Evolutionary conservation across 139 green algal genomes (phyloP).

Genomic region (Tetratostichococcus sp.): DNA sequence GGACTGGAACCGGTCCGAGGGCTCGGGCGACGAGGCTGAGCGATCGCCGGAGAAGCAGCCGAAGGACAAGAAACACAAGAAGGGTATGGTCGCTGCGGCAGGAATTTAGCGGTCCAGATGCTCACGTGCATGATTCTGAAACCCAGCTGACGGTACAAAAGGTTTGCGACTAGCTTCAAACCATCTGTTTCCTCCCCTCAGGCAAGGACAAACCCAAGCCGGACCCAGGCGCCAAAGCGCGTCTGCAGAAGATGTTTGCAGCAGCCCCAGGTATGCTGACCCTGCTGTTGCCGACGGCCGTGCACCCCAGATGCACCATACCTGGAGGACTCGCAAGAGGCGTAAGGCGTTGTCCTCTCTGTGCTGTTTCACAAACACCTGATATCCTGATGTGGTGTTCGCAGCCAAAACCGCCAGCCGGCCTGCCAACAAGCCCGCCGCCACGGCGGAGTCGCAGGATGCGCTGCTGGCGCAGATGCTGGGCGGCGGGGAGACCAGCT

Average conservation of each 20-base stretch:
- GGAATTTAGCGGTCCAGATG: too few species aligned
- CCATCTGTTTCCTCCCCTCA: too few species aligned
- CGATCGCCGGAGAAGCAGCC: conserved; percentile 19
- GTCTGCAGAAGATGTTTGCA: conserved; percentile 58
- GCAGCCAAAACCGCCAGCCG: background rate
- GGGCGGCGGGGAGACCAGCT: conserved; percentile 9
- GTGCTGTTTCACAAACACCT: too few species aligned
- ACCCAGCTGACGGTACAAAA: too few species aligned
- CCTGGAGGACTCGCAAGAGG: too few species aligned
- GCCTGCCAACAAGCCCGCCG: conserved; percentile 8
- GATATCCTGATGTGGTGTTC: background rate
- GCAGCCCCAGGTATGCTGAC: conserved; percentile 19
- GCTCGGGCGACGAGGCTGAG: conserved; percentile 5
- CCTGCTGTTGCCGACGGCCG: too few species aligned
- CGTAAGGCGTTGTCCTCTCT: too few species aligned
- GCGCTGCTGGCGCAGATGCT: conserved; percentile 80
- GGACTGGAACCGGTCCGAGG: conserved; percentile 44
- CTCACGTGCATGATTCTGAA: too few species aligned
- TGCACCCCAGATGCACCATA: too few species aligned
- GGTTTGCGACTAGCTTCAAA: too few species aligned
- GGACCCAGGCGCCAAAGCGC: conserved; percentile 25
- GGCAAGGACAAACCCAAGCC: conserved; percentile 22
- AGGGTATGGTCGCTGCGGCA: background rate
- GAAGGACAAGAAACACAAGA: conserved; percentile 22
- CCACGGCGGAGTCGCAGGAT: conserved; percentile 45